These are phyloP conservation scores for Oryza officinalis DNA, from an alignment of 176 grass and related monocot genomes.

Conservation along the genomic window DNA sequence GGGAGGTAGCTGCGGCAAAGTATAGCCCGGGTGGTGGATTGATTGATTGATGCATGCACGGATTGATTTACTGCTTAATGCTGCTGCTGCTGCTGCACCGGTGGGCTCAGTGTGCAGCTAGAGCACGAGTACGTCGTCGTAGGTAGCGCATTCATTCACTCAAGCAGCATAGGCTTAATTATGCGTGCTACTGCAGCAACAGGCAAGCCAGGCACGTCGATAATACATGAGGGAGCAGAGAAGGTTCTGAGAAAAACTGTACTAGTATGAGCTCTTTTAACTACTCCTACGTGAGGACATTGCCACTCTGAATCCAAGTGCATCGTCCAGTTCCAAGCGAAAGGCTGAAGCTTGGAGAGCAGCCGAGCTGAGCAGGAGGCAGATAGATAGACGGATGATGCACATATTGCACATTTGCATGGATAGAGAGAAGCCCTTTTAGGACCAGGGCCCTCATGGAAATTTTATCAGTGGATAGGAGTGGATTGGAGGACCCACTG, in stretches of 20 bases:
- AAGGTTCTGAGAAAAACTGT: conserved; percentile 30
- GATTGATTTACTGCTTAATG: not conserved
- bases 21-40: conserved; percentile 20
- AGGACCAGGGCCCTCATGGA: not conserved
- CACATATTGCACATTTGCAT: conserved; percentile 16
- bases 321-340: not conserved
- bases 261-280: not conserved
- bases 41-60: conserved; percentile 35
- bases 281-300: too few relatives aligned
- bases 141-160: conserved; percentile 14
- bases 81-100: conserved; percentile 22
- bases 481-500: not conserved
- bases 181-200: not conserved
- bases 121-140: not conserved
- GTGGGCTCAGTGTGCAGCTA: not conserved
- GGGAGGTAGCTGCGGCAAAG: conserved; percentile 31
- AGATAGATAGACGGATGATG: conserved; percentile 19
- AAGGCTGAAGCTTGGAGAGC: conserved; percentile 1
- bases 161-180: not conserved
- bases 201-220: not conserved
- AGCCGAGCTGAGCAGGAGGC: not conserved
- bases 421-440: conserved; percentile 9
- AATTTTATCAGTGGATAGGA: not conserved
- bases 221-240: not conserved
- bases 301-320: not conserved